Evolutionary conservation across 2,329 filamentous ascomycete genomes (phyloP), one percentile per base, ranked within the genome.

Genomic region (Fusarium odoratissimum): DNA sequence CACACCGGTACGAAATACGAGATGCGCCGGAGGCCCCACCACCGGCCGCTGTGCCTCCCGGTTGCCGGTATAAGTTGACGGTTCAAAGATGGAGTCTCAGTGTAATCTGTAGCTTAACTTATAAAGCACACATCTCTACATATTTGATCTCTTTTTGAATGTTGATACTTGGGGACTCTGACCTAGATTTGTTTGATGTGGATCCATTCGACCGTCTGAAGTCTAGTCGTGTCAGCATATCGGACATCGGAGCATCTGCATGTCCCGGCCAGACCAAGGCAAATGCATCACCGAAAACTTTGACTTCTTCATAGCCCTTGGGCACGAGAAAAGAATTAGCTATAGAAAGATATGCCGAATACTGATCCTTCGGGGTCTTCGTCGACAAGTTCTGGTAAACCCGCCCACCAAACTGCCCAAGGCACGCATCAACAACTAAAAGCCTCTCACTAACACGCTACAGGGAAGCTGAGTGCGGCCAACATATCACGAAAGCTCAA

Each of bases 1-100:
- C n/a, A 25, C 21, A 33, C 38, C 61, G 44, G 70, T 75, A 75
- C 73, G 73, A 75, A 42, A 75, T 75, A 75, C 73, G 71, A 72
- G 69, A 69, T 31, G 52, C 66, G 62, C 37, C 57, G 17, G 46
- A 44, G 21, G 42, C 35, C 31, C 72, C 72, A 71, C 72, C 49
- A 25, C 23, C 46, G 67, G 58, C 71, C 71, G 40, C 56, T 52
- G 28, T 46, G 48, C 41, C 49, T 59, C 63, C 71, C 40, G 59
- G 45, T 21, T 40, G 30, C 62, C 67, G 49, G 41, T 64, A 44
- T 54, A 33, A 44, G 44, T 52, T 68, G 9, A 57, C 35, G 59
- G 54, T 35, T 35, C 17, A 30, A 35, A 19, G 19, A 8, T 23
- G 46, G 42, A 33, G 35, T 49, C 2, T 59, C 8, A 12, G 21